These are phyloP conservation scores for Calonectria ilicicola DNA, from an alignment of 2,329 filamentous ascomycete genomes.

Conservation along the genomic window DNA sequence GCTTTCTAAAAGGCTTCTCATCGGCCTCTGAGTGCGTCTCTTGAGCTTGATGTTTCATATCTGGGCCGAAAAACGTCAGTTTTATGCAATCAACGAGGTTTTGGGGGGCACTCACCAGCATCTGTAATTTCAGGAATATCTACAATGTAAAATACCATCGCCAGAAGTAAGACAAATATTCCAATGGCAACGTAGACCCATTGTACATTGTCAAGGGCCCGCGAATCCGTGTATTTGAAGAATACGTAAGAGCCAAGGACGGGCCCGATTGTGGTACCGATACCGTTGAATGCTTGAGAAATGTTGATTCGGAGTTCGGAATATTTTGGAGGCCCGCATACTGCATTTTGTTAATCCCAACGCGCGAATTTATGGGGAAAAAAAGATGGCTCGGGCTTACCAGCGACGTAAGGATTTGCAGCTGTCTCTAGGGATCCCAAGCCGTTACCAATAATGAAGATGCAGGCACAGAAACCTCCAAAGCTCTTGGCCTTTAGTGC, in stretches of 20 bases:
- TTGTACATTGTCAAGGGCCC: slow-evolving; percentile 75
- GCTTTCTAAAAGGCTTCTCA: slow-evolving; percentile 74
- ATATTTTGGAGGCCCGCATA: slow-evolving; percentile 73
- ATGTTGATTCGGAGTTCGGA: slow-evolving; percentile 81
- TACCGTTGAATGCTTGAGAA: slow-evolving; percentile 81
- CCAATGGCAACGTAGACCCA: slow-evolving; percentile 83
- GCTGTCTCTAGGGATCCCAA: slow-evolving; percentile 81
- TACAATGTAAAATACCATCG: slow-evolving; percentile 73
- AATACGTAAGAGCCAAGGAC: slow-evolving; percentile 80
- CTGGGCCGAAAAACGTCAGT: neutral
- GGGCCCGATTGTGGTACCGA: slow-evolving; percentile 79
- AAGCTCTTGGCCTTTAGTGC: slow-evolving; percentile 74
- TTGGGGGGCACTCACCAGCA: slow-evolving; percentile 46
- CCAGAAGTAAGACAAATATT: slow-evolving; percentile 75
- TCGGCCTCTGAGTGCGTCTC: slow-evolving; percentile 65
- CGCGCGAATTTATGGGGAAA: neutral
- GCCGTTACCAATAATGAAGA: slow-evolving; percentile 81
- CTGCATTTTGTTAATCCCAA: slow-evolving; percentile 14
- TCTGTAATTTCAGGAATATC: slow-evolving; percentile 78
- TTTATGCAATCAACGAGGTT: neutral
- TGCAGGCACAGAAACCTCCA: slow-evolving; percentile 77
- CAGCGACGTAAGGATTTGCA: slow-evolving; percentile 80
- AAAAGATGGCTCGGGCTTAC: slow-evolving; percentile 30
- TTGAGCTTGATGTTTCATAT: slow-evolving; percentile 72
- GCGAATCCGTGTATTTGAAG: slow-evolving; percentile 71